These are phyloP conservation scores for Boletales sp. DNA, from an alignment of 768 basidiomycete genomes.

Conservation along the genomic window DNA sequence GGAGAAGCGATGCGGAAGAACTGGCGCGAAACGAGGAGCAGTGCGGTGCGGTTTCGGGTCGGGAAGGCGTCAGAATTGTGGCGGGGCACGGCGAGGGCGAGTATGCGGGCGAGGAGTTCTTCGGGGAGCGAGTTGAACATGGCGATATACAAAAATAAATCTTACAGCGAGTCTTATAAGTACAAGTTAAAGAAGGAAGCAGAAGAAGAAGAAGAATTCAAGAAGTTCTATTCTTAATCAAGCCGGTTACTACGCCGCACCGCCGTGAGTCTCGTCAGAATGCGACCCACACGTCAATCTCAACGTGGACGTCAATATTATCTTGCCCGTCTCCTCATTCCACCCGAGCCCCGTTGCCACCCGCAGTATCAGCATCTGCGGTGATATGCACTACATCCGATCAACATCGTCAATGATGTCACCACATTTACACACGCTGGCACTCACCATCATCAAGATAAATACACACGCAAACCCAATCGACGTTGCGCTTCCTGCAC, in stretches of 20 bases:
- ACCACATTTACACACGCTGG: too few relatives aligned
- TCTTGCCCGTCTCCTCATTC: conserved; percentile 10
- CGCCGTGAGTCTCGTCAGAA: neutral
- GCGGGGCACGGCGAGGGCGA: conserved; percentile 29
- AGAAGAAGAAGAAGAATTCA: too few relatives aligned
- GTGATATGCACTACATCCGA: conserved; percentile 10
- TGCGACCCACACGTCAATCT: conserved; percentile 4
- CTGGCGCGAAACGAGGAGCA: conserved; percentile 48
- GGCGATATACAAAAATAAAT: too few relatives aligned
- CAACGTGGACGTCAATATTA: conserved; percentile 3
- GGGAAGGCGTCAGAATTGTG: conserved; percentile 23
- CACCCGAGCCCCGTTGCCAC: conserved; percentile 18
- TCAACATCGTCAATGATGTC: neutral
- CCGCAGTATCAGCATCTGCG: conserved; percentile 24
- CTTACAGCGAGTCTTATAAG: too few relatives aligned
- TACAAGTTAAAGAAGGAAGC: too few relatives aligned
- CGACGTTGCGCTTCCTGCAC: conserved; percentile 10
- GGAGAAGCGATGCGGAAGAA: conserved; percentile 58
- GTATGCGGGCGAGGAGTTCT: conserved; percentile 47
- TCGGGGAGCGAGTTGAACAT: conserved; percentile 31
- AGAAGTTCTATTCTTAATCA: conserved; percentile 10
- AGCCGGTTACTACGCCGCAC: neutral
- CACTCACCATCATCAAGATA: conserved; percentile 22
- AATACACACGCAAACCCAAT: conserved; percentile 18
- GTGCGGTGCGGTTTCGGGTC: conserved; percentile 30